These are phyloP conservation scores for Anisodus acutangulus DNA, from an alignment of 257 asterid species.

Conservation along the genomic window DNA sequence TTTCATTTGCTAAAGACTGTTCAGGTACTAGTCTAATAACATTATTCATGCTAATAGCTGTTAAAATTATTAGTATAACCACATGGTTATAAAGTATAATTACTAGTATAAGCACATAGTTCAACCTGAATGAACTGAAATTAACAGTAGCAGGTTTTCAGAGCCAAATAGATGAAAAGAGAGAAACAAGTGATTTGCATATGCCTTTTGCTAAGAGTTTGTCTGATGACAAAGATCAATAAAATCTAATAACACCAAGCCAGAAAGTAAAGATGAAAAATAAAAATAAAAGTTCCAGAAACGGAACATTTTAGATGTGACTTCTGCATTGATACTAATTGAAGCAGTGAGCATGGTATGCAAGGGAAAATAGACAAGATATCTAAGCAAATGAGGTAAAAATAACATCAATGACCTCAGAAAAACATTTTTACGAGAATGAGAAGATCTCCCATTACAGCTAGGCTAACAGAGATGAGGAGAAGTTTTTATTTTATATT, in stretches of 20 bases:
- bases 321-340: background rate
- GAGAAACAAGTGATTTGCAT: background rate
- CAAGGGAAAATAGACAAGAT: background rate
- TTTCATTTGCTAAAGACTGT: background rate
- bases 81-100: too few relatives aligned
- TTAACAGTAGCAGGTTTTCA: background rate
- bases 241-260: background rate
- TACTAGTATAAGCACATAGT: slow-evolving; percentile 1
- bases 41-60: background rate
- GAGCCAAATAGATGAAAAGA: background rate
- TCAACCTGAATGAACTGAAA: background rate
- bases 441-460: slow-evolving; percentile 7
- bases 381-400: background rate
- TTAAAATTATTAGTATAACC: background rate
- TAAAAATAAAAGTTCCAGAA: background rate
- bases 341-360: slow-evolving; percentile 4
- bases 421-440: background rate
- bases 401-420: background rate
- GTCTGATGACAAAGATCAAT: slow-evolving; percentile 4
- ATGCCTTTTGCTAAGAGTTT: background rate
- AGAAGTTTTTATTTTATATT: background rate
- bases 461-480: slow-evolving; percentile 1
- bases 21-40: background rate
- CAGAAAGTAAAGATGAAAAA: background rate
- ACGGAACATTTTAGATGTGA: background rate